Base-by-base conservation (phyloP, 2,329 filamentous ascomycete genomes). In the Cladosporium sp. region DNA sequence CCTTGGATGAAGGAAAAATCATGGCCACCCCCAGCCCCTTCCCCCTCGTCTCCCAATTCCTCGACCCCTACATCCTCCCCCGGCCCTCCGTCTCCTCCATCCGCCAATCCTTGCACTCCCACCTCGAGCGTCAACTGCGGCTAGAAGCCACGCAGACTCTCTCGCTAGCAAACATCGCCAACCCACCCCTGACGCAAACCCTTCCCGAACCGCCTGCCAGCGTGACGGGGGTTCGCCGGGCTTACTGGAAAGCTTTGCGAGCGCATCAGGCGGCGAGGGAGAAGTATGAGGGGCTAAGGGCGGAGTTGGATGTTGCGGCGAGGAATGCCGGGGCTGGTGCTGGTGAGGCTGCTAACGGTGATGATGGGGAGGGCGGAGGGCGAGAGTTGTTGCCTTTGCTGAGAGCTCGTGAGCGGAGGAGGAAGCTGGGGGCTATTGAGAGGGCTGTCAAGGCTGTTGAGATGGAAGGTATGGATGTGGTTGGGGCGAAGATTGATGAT, bases 51-150 rank as follows among this genome's bases (percentile, higher is more conserved):
- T 64, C 62, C n/a, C 60, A 65, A 52, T 59, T 65, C 12, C 60
- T 71, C 6, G 42, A 56, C 15, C 67, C 69, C 10, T 71, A 62
- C 58, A 70, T 70, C 60, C 66, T 64, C 37, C 60, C 66, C 17
- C 57, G 69, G 28, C 57, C 65, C 34, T 66, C 70, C 59, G 67
- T 64, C 17, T 44, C 60, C 20, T 48, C 57, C 4, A 69, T 70
- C 52, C 59, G 69, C 37, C 60, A 63, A 53, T 58, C 57, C 28
- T 60, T 70, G 10, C 67, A 71, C 34, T 56, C 57, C 20, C 61
- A 63, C 47, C 60, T 71, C 15, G 58, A 63, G 22, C 44, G 45
- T n/a, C 61, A 64, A 10, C 36, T 62, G 8, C 25, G 57, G 10
- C 17, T 40, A 5, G 52, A 60, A 20, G 54, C 34, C 6, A 25